Evolutionary conservation across 805 yeast species (phyloP).

Genomic region (Wickerhamomyces alni): DNA sequence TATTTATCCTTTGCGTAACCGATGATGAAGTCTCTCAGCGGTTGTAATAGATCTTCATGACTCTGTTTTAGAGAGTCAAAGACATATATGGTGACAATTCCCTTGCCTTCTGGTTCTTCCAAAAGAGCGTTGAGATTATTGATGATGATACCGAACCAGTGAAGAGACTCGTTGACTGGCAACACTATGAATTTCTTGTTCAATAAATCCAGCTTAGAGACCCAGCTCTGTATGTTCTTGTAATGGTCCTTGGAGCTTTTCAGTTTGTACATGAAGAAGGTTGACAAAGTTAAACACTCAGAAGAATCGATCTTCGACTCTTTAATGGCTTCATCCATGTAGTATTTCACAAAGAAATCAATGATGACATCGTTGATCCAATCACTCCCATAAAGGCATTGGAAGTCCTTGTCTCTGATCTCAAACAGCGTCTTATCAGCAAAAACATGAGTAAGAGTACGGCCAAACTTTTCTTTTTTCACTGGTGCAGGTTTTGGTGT

Average conservation of each 20-base stretch:
- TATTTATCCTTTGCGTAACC: constrained; percentile 67
- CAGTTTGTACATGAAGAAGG: constrained; percentile 75
- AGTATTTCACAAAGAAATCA: constrained; percentile 72
- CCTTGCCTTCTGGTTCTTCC: constrained; percentile 10
- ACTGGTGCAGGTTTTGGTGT: too few relatives aligned
- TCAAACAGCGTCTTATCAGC: constrained; percentile 47
- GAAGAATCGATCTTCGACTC: not conserved
- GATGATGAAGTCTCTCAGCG: constrained; percentile 53
- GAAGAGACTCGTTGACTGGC: constrained; percentile 76
- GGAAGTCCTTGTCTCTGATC: constrained; percentile 66
- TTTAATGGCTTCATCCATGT: constrained; percentile 31
- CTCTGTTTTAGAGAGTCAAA: constrained; percentile 72
- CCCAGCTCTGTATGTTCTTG: constrained; percentile 70
- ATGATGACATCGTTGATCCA: constrained; percentile 89
- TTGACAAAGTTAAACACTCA: constrained; percentile 53
- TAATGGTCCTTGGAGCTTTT: constrained; percentile 42
- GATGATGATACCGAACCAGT: constrained; percentile 85
- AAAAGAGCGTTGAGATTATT: constrained; percentile 39
- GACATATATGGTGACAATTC: constrained; percentile 30
- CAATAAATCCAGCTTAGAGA: constrained; percentile 58
- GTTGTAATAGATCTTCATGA: constrained; percentile 44
- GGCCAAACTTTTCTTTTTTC: constrained; percentile 24
- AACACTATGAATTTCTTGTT: constrained; percentile 56
- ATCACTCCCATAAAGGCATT: constrained; percentile 69
- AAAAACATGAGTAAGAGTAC: constrained; percentile 45